Conservation (phyloP, 2,329 filamentous ascomycete species). For the Fusarium buharicum region DNA sequence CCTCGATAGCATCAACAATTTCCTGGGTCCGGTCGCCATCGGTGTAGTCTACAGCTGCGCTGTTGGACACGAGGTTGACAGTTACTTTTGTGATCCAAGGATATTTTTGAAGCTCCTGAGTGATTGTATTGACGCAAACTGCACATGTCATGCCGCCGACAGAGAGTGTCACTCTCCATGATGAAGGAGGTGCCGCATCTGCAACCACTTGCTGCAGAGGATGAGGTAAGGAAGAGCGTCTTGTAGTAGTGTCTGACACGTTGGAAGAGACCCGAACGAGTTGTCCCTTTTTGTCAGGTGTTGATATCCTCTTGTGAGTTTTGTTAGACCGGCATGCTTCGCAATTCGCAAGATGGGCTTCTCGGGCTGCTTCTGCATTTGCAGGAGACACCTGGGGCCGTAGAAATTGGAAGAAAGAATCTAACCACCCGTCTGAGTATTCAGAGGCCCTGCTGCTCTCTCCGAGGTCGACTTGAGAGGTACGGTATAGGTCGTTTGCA, state of each 20-base stretch:
- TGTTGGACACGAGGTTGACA: slow-evolving; percentile 75
- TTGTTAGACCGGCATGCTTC: slow-evolving; percentile 48
- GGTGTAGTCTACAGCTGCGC: slow-evolving; percentile 68
- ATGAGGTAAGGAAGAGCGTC: slow-evolving; percentile 13
- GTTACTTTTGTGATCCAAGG: slow-evolving; percentile 67
- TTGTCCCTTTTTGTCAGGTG: slow-evolving; percentile 17
- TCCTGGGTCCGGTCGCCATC: slow-evolving; percentile 48
- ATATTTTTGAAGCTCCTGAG: slow-evolving; percentile 64
- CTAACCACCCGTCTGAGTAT: slow-evolving; percentile 38
- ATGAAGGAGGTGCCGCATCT: slow-evolving; percentile 17
- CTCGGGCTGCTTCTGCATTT: slow-evolving; percentile 39
- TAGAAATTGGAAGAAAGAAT: slow-evolving; percentile 50
- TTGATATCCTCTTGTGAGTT: neutral
- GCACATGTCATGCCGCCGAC: slow-evolving; percentile 80
- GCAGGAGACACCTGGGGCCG: slow-evolving; percentile 40
- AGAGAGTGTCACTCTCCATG: slow-evolving; percentile 64
- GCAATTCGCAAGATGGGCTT: slow-evolving; percentile 53
- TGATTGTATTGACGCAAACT: slow-evolving; percentile 73
- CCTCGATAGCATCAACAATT: slow-evolving; percentile 62
- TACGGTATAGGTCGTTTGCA: slow-evolving; percentile 44
- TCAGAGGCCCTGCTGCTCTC: slow-evolving; percentile 40
- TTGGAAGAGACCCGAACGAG: slow-evolving; percentile 20
- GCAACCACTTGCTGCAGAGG: slow-evolving; percentile 42
- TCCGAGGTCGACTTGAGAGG: slow-evolving; percentile 37
- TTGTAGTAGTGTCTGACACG: slow-evolving; percentile 18